Conservation (phyloP, 2,329 filamentous ascomycete species). For the Septoria petroselini region DNA sequence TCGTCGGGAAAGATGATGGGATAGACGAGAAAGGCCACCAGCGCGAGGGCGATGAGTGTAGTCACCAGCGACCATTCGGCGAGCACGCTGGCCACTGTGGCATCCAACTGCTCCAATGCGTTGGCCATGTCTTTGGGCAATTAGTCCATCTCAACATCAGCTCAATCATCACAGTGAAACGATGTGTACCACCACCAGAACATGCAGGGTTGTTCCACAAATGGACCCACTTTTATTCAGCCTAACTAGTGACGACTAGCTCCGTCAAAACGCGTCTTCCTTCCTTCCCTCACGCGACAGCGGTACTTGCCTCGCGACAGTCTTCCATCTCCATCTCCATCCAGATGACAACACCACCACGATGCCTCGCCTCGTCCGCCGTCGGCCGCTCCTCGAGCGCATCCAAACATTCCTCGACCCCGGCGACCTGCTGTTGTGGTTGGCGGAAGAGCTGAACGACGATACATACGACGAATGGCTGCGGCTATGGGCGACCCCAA, state of each 20-base stretch:
- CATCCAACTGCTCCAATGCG: constrained; percentile 55
- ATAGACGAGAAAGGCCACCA: constrained; percentile 68
- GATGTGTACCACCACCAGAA: no score
- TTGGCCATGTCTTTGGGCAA: constrained; percentile 18
- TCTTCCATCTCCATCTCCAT: no score
- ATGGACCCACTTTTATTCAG: no score
- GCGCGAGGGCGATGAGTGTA: constrained; percentile 64
- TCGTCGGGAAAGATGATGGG: constrained; percentile 69
- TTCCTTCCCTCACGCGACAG: no score
- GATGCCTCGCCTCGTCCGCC: constrained; percentile 80
- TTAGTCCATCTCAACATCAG: background rate
- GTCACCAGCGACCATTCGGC: constrained; percentile 81
- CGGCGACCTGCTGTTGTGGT: constrained; percentile 83
- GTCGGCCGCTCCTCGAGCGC: constrained; percentile 74
- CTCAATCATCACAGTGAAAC: no score
- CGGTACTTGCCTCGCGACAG: no score
- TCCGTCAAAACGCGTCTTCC: no score
- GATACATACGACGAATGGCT: constrained; percentile 80
- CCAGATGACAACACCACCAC: constrained; percentile 6
- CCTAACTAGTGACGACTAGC: no score
- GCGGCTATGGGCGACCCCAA: constrained; percentile 68
- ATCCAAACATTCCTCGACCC: constrained; percentile 78
- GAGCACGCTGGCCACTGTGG: constrained; percentile 64
- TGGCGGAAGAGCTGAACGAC: constrained; percentile 89
- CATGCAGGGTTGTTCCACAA: no score